Conservation (phyloP, 345 rosid species). For the Gossypium raimondii region DNA sequence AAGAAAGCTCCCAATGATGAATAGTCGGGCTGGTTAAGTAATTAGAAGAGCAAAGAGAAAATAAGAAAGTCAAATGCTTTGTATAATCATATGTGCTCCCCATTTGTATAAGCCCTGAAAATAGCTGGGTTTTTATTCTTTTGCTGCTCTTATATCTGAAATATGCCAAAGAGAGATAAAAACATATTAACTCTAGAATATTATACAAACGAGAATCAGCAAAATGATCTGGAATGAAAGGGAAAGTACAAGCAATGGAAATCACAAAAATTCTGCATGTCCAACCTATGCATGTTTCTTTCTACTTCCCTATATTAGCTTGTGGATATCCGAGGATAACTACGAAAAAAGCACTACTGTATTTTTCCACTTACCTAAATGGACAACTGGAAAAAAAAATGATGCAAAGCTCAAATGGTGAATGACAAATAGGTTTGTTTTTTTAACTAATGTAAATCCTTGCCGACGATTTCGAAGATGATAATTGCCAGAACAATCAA, state of each 20-base stretch:
- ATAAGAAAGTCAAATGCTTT: background rate
- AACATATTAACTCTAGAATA: background rate
- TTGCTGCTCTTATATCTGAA: conserved; percentile 26
- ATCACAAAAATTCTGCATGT: too few relatives aligned
- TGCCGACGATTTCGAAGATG: too few relatives aligned
- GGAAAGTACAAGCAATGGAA: too few relatives aligned
- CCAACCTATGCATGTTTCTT: too few relatives aligned
- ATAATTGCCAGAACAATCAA: background rate
- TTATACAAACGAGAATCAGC: background rate
- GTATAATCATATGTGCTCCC: background rate
- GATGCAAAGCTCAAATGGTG: too few relatives aligned
- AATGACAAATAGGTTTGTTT: too few relatives aligned
- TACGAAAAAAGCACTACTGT: too few relatives aligned
- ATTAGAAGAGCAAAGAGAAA: background rate
- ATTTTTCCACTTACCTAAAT: too few relatives aligned
- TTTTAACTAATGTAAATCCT: too few relatives aligned
- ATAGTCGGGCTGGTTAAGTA: background rate
- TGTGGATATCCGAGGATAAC: too few relatives aligned
- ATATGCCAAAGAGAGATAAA: background rate
- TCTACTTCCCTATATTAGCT: too few relatives aligned
- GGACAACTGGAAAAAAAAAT: too few relatives aligned
- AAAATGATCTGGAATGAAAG: background rate
- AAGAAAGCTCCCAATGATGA: conserved; percentile 13
- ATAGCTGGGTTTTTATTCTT: conserved; percentile 9
- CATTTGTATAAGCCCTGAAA: background rate